Evolutionary conservation across 192 early-diverging fungal species (phyloP).

Genomic region (Coemansia pectinata): DNA sequence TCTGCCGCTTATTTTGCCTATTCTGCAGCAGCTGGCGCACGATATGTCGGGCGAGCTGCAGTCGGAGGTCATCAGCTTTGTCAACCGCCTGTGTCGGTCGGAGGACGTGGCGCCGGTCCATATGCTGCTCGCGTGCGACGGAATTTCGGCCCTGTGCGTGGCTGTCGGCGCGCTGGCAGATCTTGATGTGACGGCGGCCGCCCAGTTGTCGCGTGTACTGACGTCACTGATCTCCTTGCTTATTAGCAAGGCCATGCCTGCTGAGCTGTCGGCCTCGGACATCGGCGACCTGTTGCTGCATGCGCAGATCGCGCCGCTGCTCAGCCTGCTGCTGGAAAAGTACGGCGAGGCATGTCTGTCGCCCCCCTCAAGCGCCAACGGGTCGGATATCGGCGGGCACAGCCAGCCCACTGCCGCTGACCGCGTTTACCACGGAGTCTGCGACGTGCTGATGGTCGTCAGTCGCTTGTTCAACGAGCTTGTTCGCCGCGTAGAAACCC

Average conservation of each 20-base stretch:
- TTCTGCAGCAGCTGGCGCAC: constrained; percentile 7
- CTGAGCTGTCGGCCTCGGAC: constrained; percentile 33
- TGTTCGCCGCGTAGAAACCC: constrained; percentile 33
- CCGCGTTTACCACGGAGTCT: constrained; percentile 43
- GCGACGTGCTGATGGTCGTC: constrained; percentile 46
- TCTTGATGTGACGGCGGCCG: constrained; percentile 31
- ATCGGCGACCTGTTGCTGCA: constrained; percentile 43
- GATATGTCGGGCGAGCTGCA: constrained; percentile 23
- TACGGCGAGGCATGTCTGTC: constrained; percentile 51
- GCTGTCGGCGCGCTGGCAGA: constrained; percentile 26
- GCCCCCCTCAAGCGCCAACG: constrained; percentile 32
- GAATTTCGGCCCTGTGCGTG: constrained; percentile 40
- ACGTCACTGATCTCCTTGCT: constrained; percentile 40
- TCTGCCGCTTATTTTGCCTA: constrained; percentile 36
- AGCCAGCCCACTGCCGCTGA: constrained; percentile 30
- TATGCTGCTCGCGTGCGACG: constrained; percentile 52
- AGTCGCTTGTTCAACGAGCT: constrained; percentile 50
- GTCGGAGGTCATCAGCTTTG: constrained; percentile 39
- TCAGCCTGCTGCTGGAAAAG: constrained; percentile 30
- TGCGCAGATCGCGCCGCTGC: constrained; percentile 20
- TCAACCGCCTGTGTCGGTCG: constrained; percentile 37
- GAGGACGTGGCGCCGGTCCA: constrained; percentile 42
- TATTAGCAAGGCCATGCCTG: constrained; percentile 36
- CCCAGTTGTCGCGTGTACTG: constrained; percentile 42
- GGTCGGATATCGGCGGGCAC: constrained; percentile 19